Percentiles rank a stretch among this genome's conserved stretches.
These are phyloP conservation scores for Pilaira anomala DNA, from an alignment of 192 early-diverging fungal species.

Conservation along the genomic window DNA sequence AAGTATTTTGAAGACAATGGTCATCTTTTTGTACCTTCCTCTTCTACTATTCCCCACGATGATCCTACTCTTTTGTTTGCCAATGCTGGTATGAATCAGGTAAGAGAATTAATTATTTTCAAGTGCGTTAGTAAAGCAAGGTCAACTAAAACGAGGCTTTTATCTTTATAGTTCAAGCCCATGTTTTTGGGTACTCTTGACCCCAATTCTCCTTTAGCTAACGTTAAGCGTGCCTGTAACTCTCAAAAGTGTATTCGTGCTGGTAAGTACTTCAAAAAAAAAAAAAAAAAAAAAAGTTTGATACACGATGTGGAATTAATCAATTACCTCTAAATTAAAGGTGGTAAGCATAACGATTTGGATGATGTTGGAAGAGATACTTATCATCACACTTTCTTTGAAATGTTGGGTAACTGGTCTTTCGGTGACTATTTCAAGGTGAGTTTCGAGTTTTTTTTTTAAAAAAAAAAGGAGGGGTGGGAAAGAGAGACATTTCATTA, in stretches of 20 bases:
- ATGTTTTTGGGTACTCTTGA: conserved; percentile 96
- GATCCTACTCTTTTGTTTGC: conserved; percentile 96
- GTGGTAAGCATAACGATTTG: conserved; percentile 98
- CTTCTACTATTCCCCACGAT: conserved; percentile 89
- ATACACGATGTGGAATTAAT: neutral
- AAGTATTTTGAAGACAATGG: conserved; percentile 74
- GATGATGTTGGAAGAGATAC: conserved; percentile 98
- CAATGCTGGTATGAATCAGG: conserved; percentile 97
- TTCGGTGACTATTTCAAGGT: conserved; percentile 99
- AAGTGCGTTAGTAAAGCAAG: neutral
- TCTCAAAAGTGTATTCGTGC: conserved; percentile 99
- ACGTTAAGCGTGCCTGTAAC: conserved; percentile 89
- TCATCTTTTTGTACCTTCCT: conserved; percentile 82
- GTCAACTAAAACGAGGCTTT: neutral
- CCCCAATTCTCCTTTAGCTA: conserved; percentile 87
- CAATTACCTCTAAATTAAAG: conserved; percentile 34
- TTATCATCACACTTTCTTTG: conserved; percentile 99
- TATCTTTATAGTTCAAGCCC: conserved; percentile 76
- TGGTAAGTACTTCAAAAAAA: conserved; percentile 69
- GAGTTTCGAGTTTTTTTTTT: neutral
- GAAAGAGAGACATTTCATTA: neutral
- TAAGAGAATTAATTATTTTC: conserved; percentile 24
- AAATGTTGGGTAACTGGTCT: conserved; percentile 99
- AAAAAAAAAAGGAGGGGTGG: no score
- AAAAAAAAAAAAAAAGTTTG: neutral